Evolutionary conservation across 78 protist genomes (phyloP), one percentile per base, ranked within the genome.

Genomic region (Parvularia atlantis): DNA sequence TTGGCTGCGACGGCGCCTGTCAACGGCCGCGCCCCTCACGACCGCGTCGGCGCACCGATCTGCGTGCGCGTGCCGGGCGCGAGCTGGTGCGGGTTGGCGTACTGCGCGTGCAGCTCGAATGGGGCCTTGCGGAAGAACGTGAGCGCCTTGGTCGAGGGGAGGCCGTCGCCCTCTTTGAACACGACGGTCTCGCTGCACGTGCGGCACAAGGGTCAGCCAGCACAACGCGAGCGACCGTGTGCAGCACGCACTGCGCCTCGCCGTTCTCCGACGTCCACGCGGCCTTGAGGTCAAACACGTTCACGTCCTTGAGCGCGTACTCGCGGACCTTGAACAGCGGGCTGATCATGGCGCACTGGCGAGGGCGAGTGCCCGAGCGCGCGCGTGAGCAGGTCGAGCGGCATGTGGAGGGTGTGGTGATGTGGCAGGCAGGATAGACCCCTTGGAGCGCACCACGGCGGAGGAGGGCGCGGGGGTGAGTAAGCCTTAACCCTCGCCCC

Each of bases 311-410:
- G 31, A 89, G 69, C 26, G 28, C 36, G 54, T 82, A 91, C 48
- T 87, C 92, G 48, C 91, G 85, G 41, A 93, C 92, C 43, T 77
- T 66, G 88, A 91, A 91, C 17, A 68, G 52, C 39, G 95, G 95
- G 26, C 80, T 59, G 65, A 93, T 67, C 78, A 86, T 87, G 63
- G 98, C 98, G 68, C 85, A 82, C n/a, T n/a, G 66, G 36, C 65
- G 22, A 68, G 31, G 22, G 24, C 24, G 24, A 53, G 57, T 53
- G 24, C 22, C 31, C 57, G n/a, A n/a, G n/a, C n/a, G n/a, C n/a
- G n/a, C n/a, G n/a, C n/a, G n/a, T n/a, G n/a, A n/a, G n/a, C n/a
- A n/a, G n/a, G n/a, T 7, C 30, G 30, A 22, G 26, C 37, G 14
- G 54, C 54, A 50, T 50, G 54, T 50, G 54, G 17, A 50, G 17